Evolutionary conservation across 345 rosid species (phyloP), one percentile per base, ranked within the genome.

Genomic region (Odontarrhena argentea): DNA sequence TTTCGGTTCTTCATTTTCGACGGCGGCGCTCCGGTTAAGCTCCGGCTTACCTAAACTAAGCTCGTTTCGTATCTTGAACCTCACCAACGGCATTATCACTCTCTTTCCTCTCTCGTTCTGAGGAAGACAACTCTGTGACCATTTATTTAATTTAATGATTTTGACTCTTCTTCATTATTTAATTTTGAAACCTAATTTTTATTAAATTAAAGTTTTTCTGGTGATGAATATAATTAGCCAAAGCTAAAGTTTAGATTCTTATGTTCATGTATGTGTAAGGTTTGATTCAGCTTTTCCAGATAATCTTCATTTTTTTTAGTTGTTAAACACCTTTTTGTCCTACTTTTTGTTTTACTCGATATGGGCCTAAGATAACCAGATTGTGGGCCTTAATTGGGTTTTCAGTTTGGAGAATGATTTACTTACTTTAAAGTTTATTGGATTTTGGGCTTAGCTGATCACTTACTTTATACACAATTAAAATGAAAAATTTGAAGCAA

Each of bases 31-130:
- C 38, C 62, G 76, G 65, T 82, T 79, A 1, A 91, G 87, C 80
- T 83, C 83, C 43, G 91, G 84, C 18, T 78, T 84, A 57, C 91
- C 96, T 42, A 91, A 75, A 46, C 82, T 74, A 58, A 75, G 87
- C 86, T 90, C 95, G 78, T 87, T 91, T 66, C 89, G 80, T 30
- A 94, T 84, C 72, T 73, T 73, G 59, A 82, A 80, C 85, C 99
- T 81, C 75, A 82, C 86, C 77, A 94, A 69, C 67, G 99, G 99
- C 99, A 91, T 91, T 77, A 59, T 58, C 61, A 44, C 38, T 58
- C 67, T 69, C 48, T 58, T 52, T 59, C 28, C 26, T 7, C 38
- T 3, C 15, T 65, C 50, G 52, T 53, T 54, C 22, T 18, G 22
- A 18, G 22, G 22, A 18, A 18, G 1, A 18, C 22, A 55, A 47